Base-by-base conservation (phyloP, 139 green algal genomes). In the Coelastrella sp. region DNA sequence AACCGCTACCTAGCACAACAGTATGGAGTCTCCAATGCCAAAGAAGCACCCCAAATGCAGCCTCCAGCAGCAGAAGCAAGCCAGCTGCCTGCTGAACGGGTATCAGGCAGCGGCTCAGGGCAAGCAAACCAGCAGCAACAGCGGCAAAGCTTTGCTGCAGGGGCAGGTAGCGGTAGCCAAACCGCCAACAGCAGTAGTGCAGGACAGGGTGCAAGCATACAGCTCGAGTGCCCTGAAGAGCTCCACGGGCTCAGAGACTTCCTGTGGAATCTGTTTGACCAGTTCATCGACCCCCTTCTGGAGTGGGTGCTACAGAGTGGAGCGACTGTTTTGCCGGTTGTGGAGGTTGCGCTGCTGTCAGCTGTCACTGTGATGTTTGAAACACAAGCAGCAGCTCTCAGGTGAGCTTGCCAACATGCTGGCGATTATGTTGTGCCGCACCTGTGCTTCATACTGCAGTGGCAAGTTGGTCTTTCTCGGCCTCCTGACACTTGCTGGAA, bases 261-360 rank as follows among this genome's bases (percentile, higher is more conserved):
- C 73, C 64, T 96, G 4, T 90, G 75, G 73, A 83, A 59, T 14
- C 80, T 97, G 60, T 95, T 96, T 91, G 93, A 96, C 8, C 60
- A 83, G 22, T 94, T 93, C 66, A 57, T 96, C 4, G 89, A 95
- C 32, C 80, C 85, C 3, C 90, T 95, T n/a, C 90, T 97, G 71
- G 79, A 81, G 5, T 94, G 91, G 66, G 57, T 96, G 20, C 86
- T 90, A 4, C 80, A 83, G 13, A 17, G 94, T 19, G 92, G 93
- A 79, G 82, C 57, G 6, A 92, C 95, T 85, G 74, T 87, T 59
- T 92, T 98, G 20, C 88, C 93, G n/a, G 92, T 88, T 54, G 92
- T 94, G 47, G 93, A 97, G 80, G 93, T 96, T 78, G 96, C 95
- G 71, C 87, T 94, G 54, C 92, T 97, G 56, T 83, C 87, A 14